Base-by-base conservation (phyloP, 2,329 filamentous ascomycete species). In the Botrytis pseudocinerea region DNA sequence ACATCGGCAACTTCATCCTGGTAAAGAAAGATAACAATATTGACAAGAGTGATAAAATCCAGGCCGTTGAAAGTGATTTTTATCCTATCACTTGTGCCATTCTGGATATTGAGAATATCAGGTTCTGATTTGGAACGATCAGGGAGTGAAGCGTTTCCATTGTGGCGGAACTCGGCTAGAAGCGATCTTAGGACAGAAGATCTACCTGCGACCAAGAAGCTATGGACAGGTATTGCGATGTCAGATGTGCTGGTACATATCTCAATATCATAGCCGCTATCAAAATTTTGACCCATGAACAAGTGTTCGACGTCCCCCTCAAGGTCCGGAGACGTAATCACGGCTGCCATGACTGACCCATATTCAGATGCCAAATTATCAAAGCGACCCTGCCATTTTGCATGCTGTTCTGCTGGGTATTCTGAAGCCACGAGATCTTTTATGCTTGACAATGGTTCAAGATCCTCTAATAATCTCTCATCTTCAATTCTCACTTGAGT, bases 21-120 rank as follows among this genome's bases (percentile, higher is more conserved):
- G 80, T 98, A 98, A 12, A 92, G 80, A 78, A 93, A 98, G 16
- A 95, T 84, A 1, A 92, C 88, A 16, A 98, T 78, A 77, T 97
- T 95, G 73, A 97, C 84, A 10, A 98, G 80, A 0, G 93, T 92
- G 48, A 97, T 85, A 54, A 96, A 86, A 79, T 98, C 94, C 20
- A 95, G 82, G 2, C 89, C 87, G 32, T 89, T 84, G 70, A 98
- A 91, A 0, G 88, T 87, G 32, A 98, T 79, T 16, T 90, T 87
- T 9, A 42, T 86, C 86, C 28, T 86, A 81, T 22, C 66, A 46
- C 46, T n/a, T 77, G 82, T 80, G 38, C 85, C 83, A 42, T 87
- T 83, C 70, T 86, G 85, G 28, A 94, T 86, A 0, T 83, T 84
- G 16, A 94, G 81, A 0, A 90, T 74, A 51, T 94, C 92, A 2